These are phyloP conservation scores for Fragilariopsis cylindrus DNA, from an alignment of 108 stramenopile genomes.

Conservation along the genomic window DNA sequence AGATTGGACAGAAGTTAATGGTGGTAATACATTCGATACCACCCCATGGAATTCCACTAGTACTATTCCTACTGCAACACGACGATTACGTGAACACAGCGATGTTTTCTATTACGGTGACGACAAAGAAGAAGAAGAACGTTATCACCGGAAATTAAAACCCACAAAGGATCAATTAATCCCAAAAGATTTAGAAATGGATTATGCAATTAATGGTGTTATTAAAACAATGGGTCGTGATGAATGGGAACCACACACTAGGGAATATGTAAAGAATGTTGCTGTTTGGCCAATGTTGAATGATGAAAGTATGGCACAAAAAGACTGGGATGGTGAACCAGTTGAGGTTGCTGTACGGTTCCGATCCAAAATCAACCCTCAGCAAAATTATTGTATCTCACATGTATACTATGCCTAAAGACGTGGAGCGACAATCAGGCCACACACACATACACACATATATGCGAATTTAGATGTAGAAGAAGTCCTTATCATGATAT, in stretches of 20 bases:
- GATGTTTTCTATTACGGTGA: no score
- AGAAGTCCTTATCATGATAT: no score
- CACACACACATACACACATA: no score
- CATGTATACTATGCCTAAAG: constrained; percentile 38
- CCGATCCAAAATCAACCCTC: constrained; percentile 6
- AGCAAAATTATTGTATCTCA: constrained; percentile 23
- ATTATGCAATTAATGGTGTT: constrained; percentile 31
- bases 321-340: constrained; percentile 34
- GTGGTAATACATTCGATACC: constrained; percentile 25
- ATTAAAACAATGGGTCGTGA: constrained; percentile 30
- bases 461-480: no score
- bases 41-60: constrained; percentile 19
- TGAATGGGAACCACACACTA: constrained; percentile 23
- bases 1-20: constrained; percentile 26
- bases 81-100: no score
- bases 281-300: constrained; percentile 30
- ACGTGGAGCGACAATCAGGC: background rate
- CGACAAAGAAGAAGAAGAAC: background rate
- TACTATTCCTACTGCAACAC: background rate
- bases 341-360: constrained; percentile 34
- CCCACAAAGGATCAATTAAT: constrained; percentile 12
- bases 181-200: constrained; percentile 29
- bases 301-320: constrained; percentile 26
- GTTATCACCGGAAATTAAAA: constrained; percentile 10
- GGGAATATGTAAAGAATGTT: constrained; percentile 25